Base-by-base conservation (phyloP, 129 eudicot genomes). In the Flaveria bidentis region DNA sequence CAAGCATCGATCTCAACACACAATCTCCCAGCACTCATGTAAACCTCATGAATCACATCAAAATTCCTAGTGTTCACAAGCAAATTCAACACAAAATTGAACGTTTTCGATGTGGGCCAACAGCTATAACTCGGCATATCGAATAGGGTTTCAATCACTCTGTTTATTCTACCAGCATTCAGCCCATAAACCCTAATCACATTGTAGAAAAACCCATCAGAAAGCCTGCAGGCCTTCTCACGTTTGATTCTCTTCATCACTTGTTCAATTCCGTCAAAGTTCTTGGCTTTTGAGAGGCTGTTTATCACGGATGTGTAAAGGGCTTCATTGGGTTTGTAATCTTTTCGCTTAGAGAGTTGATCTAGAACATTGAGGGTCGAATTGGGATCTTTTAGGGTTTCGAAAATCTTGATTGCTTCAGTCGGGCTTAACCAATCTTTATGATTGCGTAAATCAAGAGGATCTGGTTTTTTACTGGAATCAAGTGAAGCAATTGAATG, bases 361-460 rank as follows among this genome's bases (percentile, higher is more conserved):
- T 63, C 33, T 28, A 93, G 62, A 12, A 86, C 76, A 13, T 86
- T 58, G 18, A 93, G 97, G 1, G 87, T 51, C 8, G 58, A 78
- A 77, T 87, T 85, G 9, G 97, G 96, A 72, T 90, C 86, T 82
- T 82, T 80, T 66, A 87, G 84, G 66, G 77, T 69, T 71, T 84
- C 87, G 73, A 93, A 90, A 39, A 93, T 82, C 70, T 86, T 78
- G 84, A 85, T 56, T 55, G 80, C 89, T 79, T 93, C 90, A 50
- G 78, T 83, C 44, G 84, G 91, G 87, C 97, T 88, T 82, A 90
- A 69, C 98, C 98, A 90, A 81, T 93, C 98, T 86, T 84, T 92
- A 73, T 92, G 91, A 57, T 74, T 75, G 61, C 76, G 67, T 77
- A 88, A 71, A 56, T 84, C 85, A 72, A 75, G 47, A 5, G 58